Percentiles rank a stretch among this genome's conserved stretches.
Conservation (phyloP, 2,329 filamentous ascomycete species). For the Alternaria infectoria region DNA sequence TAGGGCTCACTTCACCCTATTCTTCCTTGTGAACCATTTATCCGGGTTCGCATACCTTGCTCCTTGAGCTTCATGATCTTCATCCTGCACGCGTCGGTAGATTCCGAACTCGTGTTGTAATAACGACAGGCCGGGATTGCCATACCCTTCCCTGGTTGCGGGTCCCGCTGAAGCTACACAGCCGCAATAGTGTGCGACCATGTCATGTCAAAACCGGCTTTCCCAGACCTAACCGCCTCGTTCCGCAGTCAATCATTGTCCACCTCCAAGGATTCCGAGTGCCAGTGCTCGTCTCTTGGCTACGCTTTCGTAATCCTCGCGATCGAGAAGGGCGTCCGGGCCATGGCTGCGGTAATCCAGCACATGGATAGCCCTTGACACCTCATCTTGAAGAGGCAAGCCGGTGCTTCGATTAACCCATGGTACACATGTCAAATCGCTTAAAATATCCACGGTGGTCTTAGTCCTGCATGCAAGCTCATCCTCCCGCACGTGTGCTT, state of each 20-base stretch:
- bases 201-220: constrained; percentile 9
- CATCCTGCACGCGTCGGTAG: neutral
- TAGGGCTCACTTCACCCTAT: neutral
- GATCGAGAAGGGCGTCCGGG: constrained; percentile 11
- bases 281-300: neutral
- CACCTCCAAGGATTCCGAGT: constrained; percentile 1
- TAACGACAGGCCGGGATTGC: constrained; percentile 4
- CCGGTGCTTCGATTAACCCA: constrained; percentile 7
- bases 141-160: constrained; percentile 1
- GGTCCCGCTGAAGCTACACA: constrained; percentile 8
- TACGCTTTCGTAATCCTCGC: constrained; percentile 6
- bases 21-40: constrained; percentile 1
- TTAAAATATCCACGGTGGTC: constrained; percentile 1
- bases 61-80: neutral
- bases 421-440: constrained; percentile 3
- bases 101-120: constrained; percentile 12
- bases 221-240: neutral
- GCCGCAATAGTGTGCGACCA: constrained; percentile 3
- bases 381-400: constrained; percentile 7
- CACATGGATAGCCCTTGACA: constrained; percentile 6
- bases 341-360: constrained; percentile 5
- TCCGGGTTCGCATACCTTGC: neutral
- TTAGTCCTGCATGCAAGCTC: neutral
- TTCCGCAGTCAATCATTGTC: constrained; percentile 4
- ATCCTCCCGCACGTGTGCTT: constrained; percentile 7